Evolutionary conservation across 164 flowering plant genomes (phyloP).

Genomic region (Magnolia sinica): DNA sequence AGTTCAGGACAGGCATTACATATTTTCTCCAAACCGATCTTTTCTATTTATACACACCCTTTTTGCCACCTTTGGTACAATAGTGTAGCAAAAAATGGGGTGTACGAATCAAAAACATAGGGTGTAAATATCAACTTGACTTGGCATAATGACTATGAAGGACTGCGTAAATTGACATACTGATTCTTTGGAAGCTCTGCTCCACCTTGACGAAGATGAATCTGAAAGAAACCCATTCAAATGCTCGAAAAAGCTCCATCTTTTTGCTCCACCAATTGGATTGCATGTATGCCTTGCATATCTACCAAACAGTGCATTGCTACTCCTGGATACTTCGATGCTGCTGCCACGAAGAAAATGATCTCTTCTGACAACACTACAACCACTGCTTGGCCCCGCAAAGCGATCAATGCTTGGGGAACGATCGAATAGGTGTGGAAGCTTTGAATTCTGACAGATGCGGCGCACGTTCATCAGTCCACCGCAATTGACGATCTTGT

Average conservation of each 20-base stretch:
- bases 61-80: not conserved
- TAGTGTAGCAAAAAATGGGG: not conserved
- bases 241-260: conserved; percentile 8
- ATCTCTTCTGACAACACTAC: not conserved
- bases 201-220: conserved; percentile 13
- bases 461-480: conserved; percentile 1
- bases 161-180: conserved; percentile 9
- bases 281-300: conserved; percentile 3
- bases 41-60: not conserved
- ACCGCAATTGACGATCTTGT: conserved; percentile 3
- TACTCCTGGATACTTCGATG: not conserved
- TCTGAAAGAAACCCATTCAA: conserved; percentile 26
- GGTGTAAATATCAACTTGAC: not conserved
- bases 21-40: not conserved
- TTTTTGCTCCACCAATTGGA: not conserved
- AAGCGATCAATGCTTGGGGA: not conserved
- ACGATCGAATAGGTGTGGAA: conserved; percentile 3
- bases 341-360: conserved; percentile 2
- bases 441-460: not conserved
- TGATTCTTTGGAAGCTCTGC: conserved; percentile 10
- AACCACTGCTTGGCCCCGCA: not conserved
- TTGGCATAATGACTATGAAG: not conserved
- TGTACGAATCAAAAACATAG: not conserved
- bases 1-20: not conserved
- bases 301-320: not conserved